These are phyloP conservation scores for Setaria italica DNA, from an alignment of 202 grass and related monocot species.

Conservation along the genomic window DNA sequence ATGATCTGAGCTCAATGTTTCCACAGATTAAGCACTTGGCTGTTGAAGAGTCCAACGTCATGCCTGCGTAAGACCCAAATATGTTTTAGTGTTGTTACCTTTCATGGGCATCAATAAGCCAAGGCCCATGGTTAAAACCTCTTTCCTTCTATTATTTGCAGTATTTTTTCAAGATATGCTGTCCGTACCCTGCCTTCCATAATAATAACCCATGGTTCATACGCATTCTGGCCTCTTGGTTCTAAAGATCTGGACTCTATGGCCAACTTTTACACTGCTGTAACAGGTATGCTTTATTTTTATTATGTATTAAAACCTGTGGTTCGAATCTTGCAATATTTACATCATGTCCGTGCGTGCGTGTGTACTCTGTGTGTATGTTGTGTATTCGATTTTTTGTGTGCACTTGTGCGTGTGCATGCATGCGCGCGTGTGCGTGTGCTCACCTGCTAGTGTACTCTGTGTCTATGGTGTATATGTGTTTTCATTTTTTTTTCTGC, in stretches of 20 bases:
- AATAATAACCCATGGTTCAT: slow-evolving; percentile 59
- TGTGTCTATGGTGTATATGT: background rate
- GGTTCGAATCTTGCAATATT: background rate
- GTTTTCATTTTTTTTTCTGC: background rate
- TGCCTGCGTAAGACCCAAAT: slow-evolving; percentile 64
- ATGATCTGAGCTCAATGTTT: slow-evolving; percentile 92
- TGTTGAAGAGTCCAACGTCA: slow-evolving; percentile 76
- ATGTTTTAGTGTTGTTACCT: slow-evolving; percentile 10
- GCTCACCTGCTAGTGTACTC: too few relatives aligned
- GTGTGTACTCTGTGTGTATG: too few relatives aligned
- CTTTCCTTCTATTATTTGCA: slow-evolving; percentile 49
- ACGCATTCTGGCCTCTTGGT: slow-evolving; percentile 48
- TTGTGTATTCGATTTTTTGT: background rate
- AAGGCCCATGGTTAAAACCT: background rate
- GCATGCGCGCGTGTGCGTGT: background rate
- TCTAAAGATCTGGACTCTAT: slow-evolving; percentile 70
- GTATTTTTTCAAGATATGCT: slow-evolving; percentile 79
- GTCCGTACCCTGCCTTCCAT: slow-evolving; percentile 82
- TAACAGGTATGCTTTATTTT: slow-evolving; percentile 57
- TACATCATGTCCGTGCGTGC: background rate
- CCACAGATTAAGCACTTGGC: slow-evolving; percentile 83
- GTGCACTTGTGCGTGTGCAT: background rate
- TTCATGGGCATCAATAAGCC: slow-evolving; percentile 27
- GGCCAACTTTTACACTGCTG: slow-evolving; percentile 71
- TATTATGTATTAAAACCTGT: background rate